phyloP scores from a whole-genome alignment of 2,329 filamentous ascomycete genomes.

The Fusarium succisae region DNA sequence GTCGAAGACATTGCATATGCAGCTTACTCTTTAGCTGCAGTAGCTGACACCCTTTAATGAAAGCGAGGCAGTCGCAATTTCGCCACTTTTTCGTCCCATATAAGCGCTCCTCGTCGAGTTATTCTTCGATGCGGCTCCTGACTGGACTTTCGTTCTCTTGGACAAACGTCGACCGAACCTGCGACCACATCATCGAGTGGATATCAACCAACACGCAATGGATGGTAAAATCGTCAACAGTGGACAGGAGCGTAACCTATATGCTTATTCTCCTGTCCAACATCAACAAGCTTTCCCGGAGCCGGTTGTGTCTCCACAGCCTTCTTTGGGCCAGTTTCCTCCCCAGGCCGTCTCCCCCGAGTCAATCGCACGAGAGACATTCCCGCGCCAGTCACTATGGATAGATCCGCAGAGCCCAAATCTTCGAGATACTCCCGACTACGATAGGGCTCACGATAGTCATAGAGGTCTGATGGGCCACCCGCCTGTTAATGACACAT shows the following conservation, averaged over 20 bases:
- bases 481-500: neutral
- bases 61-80: neutral
- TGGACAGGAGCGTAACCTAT: neutral
- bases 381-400: constrained; percentile 2
- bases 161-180: neutral
- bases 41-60: neutral
- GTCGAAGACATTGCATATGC: neutral
- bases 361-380: neutral
- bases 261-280: neutral
- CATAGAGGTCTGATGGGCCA: neutral
- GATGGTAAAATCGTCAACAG: neutral
- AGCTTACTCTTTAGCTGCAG: constrained; percentile 7
- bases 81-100: neutral
- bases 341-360: constrained; percentile 1
- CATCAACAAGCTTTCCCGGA: neutral
- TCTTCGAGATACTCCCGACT: constrained; percentile 9
- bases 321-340: neutral
- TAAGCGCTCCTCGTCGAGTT: neutral
- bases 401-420: constrained; percentile 18
- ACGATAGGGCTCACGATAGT: constrained; percentile 10
- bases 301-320: constrained; percentile 5
- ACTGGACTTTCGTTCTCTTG: neutral
- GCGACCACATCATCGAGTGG: neutral
- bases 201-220: neutral
- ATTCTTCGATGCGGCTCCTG: neutral